Conservation (phyloP, 768 basidiomycete genomes). For the Jaapia argillacea region DNA sequence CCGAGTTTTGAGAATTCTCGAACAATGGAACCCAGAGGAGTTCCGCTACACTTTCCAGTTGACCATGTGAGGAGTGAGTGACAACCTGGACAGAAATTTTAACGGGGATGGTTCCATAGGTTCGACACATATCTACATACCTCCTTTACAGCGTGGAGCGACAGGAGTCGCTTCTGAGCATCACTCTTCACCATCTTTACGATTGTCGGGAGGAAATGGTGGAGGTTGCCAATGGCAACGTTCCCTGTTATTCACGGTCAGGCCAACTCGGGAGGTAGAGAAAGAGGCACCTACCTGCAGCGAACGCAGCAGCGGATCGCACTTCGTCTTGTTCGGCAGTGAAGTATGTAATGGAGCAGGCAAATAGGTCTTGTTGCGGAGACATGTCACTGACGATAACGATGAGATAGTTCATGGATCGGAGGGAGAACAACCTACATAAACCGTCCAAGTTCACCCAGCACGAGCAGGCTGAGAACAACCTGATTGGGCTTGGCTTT, state of each 20-base stretch:
- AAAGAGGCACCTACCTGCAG: conserved; percentile 75
- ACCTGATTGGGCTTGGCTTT: conserved; percentile 60
- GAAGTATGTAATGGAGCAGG: conserved; percentile 64
- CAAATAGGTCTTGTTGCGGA: conserved; percentile 69
- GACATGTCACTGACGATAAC: conserved; percentile 67
- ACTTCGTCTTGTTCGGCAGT: conserved; percentile 75
- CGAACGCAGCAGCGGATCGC: conserved; percentile 87
- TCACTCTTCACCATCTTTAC: conserved; percentile 70
- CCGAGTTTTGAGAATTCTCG: conserved; percentile 79
- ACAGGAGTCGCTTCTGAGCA: conserved; percentile 69
- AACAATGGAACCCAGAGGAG: conserved; percentile 89
- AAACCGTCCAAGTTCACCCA: conserved; percentile 90
- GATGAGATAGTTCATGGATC: conserved; percentile 1
- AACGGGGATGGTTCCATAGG: not conserved
- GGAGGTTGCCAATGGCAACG: conserved; percentile 88
- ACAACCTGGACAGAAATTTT: conserved; percentile 50
- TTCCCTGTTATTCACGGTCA: conserved; percentile 79
- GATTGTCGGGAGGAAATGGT: conserved; percentile 78
- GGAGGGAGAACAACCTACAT: conserved; percentile 41
- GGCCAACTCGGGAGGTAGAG: too few species aligned
- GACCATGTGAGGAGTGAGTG: conserved; percentile 77
- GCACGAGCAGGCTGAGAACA: conserved; percentile 75
- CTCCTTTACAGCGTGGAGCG: conserved; percentile 91
- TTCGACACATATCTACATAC: conserved; percentile 23
- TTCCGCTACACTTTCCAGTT: conserved; percentile 83